Base-by-base conservation (phyloP, 2,329 filamentous ascomycete genomes). In the Fusarium sp. region DNA sequence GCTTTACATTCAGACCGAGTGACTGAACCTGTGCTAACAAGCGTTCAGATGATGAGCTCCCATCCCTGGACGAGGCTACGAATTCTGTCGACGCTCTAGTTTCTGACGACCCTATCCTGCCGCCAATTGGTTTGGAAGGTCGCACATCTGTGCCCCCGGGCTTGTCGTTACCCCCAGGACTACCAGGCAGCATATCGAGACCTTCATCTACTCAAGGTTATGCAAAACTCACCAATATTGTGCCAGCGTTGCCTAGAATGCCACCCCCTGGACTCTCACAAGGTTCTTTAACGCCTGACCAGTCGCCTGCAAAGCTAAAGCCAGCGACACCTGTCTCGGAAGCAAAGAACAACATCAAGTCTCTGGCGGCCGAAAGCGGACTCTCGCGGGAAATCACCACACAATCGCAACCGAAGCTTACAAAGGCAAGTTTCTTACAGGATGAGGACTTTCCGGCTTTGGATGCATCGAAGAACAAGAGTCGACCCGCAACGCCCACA, bases 81-180 rank as follows among this genome's bases (percentile, higher is more conserved):
- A 85, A 86, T 48, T 91, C 88, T n/a, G 89, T 94, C 45, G 91
- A 93, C 79, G 90, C 90, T 7, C 83, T 94, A 8, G 91, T 94
- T 18, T 89, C 90, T 28, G 92, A 94, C 77, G 83, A 89, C 15
- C 76, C 73, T 35, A 71, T 69, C 28, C 54, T 68, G 14, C 65
- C 73, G 56, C 35, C 69, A 60, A 58, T 45, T 42, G 72, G 67
- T 35, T 14, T 68, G 47, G 71, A 72, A 22, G 69, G 62, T 26
- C 69, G 69, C 15, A 77, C 66, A n/a, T 70, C 80, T 48, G 74
- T 80, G 38, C 80, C 83, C 57, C 74, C 83, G 6, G 80, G 81
- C 13, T 73, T 82, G 42, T 67, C 74, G 20, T 71, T 75, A 44
- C 78, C 76, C 12, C 73, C 72, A 36, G 75, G 73, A 12, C 57